Base-by-base conservation (phyloP, 228 moss, liverwort and hornwort species). In the Sphagnum magellanicum region DNA sequence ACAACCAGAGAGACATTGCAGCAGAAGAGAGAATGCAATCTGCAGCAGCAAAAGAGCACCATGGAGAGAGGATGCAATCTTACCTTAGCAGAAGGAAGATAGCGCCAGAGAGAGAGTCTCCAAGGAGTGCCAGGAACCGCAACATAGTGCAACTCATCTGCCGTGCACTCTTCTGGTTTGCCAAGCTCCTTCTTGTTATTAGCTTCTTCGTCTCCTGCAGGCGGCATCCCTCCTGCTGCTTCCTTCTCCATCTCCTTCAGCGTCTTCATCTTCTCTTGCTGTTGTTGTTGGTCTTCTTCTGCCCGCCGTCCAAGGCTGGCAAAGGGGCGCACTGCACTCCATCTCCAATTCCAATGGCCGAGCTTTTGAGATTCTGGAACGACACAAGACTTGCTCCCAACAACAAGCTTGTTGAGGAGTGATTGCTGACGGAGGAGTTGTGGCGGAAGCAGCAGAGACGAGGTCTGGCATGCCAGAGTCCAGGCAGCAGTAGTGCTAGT, bases 121-220 rank as follows among this genome's bases (percentile, higher is more conserved):
- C 88, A 88, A 6, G 55, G n/a, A 57, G 88, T 88, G 32, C 79
- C 63, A 64, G 84, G 88, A 59, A 88, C 84, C 16, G 81, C 75
- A 65, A 88, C 88, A 70, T 84, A 88, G 69, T 88, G 88, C 16
- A 88, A 57, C 67, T 88, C 88, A 61, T 88, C 88, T 15, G 88
- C 84, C 8, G 84, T 88, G 75, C 84, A 88, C 77, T 79, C 84
- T 50, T 84, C 82, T 64, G 82, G 84, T 67, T 88, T 88, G 66
- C 74, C 65, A 68, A 76, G 73, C 70, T 51, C 65, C 48, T 52
- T 72, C 67, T 17, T 59, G 46, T 67, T 48, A 48, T 75, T 63
- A n/a, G 65, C 53, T 59, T 76, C 75, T 63, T 71, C 70, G 64
- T 78, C 59, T 69, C 63, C 77, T 13, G 80, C 80, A 63, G 73